Evolutionary conservation across 148 eudicot genomes (phyloP).

Genomic region (Nyssa sinensis): DNA sequence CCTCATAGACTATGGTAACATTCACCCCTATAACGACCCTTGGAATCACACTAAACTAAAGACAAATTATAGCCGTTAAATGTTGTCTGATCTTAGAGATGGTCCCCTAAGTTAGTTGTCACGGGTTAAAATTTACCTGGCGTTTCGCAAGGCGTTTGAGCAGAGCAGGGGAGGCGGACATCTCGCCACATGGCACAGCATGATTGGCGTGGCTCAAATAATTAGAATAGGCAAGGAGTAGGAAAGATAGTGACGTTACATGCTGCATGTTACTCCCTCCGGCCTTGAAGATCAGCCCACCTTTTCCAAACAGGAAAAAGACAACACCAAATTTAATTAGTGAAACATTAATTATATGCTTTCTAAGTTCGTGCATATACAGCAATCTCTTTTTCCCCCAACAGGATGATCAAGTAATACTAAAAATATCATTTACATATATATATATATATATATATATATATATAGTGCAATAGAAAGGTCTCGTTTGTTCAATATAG

Average conservation of each 20-base stretch:
- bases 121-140: slow-evolving; percentile 49
- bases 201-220: slow-evolving; percentile 92
- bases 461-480: too few species aligned
- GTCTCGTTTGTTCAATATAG: too few species aligned
- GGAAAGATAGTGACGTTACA: slow-evolving; percentile 88
- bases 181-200: slow-evolving; percentile 77
- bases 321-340: neutral
- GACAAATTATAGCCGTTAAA: slow-evolving; percentile 10
- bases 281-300: slow-evolving; percentile 84
- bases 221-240: slow-evolving; percentile 80
- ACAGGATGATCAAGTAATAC: too few species aligned
- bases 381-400: too few species aligned
- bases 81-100: neutral
- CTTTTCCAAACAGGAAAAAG: slow-evolving; percentile 26
- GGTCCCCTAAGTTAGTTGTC: neutral
- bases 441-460: too few species aligned
- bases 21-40: neutral
- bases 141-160: slow-evolving; percentile 75
- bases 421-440: too few species aligned
- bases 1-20: neutral
- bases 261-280: slow-evolving; percentile 99
- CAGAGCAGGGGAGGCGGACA: slow-evolving; percentile 62
- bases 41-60: neutral
- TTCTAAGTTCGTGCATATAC: neutral
- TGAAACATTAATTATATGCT: neutral